A percentile compares a stretch with the other conserved stretches of the same genome.
phyloP scores from a whole-genome alignment of 441 rosid genomes.

The Arabidopsis hybrid region DNA sequence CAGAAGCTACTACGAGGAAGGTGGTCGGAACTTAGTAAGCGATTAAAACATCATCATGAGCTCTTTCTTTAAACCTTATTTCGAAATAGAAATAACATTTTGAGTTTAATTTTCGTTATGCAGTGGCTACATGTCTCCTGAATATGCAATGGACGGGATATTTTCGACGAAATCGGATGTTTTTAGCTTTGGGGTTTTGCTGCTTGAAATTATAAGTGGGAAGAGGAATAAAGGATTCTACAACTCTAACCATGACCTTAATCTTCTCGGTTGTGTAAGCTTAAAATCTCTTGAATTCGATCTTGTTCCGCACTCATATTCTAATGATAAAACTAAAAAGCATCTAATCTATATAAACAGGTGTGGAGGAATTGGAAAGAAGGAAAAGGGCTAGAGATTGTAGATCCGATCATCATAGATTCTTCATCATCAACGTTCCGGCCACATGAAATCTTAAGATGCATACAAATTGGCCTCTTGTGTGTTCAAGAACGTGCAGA shows the following conservation, averaged over 20 bases:
- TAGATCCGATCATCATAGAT: neutral
- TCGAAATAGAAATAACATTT: no score
- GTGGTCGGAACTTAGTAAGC: neutral
- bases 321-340: neutral
- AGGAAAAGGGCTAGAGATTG: constrained; percentile 50
- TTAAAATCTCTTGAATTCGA: rapidly evolving
- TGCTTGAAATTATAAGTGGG: neutral
- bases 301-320: neutral
- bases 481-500: constrained; percentile 80
- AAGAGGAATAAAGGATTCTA: neutral
- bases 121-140: constrained; percentile 82
- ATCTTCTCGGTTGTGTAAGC: neutral
- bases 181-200: constrained; percentile 62
- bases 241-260: neutral
- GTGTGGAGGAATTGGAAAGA: neutral
- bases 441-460: constrained; percentile 64
- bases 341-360: no score
- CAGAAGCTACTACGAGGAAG: neutral
- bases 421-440: neutral
- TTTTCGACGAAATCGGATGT: constrained; percentile 73
- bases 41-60: no score
- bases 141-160: constrained; percentile 69
- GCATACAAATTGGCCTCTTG: constrained; percentile 76
- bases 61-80: no score
- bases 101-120: neutral